A percentile compares a stretch with the other conserved stretches of the same genome.
These are phyloP conservation scores for Saturnispora ahearnii DNA, from an alignment of 805 yeast species.

Conservation along the genomic window DNA sequence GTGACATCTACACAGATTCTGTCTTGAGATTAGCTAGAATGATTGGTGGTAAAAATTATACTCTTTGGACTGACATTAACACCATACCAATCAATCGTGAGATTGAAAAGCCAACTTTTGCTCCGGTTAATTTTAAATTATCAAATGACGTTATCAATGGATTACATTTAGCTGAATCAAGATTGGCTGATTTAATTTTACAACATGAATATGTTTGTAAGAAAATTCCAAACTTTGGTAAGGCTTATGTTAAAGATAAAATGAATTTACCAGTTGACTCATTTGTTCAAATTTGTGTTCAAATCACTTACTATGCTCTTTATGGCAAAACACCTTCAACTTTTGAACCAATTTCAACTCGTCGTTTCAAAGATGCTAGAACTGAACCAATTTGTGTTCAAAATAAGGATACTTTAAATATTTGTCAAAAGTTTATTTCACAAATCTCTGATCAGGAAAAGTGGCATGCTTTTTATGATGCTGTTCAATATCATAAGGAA, in stretches of 20 bases:
- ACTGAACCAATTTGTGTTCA: conserved; percentile 64
- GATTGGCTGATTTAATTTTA: conserved; percentile 47
- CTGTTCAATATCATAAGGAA: conserved; percentile 43
- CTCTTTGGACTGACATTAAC: conserved; percentile 39
- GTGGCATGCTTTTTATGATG: conserved; percentile 40
- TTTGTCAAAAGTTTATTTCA: conserved; percentile 59
- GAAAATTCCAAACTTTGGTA: conserved; percentile 25
- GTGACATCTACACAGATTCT: conserved; percentile 51
- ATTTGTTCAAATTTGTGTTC: conserved; percentile 42
- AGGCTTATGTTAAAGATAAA: conserved; percentile 28
- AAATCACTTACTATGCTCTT: conserved; percentile 45
- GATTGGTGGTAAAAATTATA: conserved; percentile 48
- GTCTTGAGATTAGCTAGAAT: conserved; percentile 48
- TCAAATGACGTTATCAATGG: conserved; percentile 40
- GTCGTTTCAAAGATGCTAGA: conserved; percentile 58
- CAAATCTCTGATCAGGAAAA: conserved; percentile 37
- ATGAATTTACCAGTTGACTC: conserved; percentile 42
- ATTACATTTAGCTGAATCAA: conserved; percentile 47
- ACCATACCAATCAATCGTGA: conserved; percentile 27
- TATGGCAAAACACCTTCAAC: conserved; percentile 39
- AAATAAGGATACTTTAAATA: conserved; percentile 38
- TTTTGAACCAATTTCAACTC: conserved; percentile 49
- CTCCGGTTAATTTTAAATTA: conserved; percentile 28
- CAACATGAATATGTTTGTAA: conserved; percentile 47
- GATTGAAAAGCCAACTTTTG: conserved; percentile 30